These are phyloP conservation scores for Amanita polypyramis DNA, from an alignment of 768 basidiomycete species.

Conservation along the genomic window DNA sequence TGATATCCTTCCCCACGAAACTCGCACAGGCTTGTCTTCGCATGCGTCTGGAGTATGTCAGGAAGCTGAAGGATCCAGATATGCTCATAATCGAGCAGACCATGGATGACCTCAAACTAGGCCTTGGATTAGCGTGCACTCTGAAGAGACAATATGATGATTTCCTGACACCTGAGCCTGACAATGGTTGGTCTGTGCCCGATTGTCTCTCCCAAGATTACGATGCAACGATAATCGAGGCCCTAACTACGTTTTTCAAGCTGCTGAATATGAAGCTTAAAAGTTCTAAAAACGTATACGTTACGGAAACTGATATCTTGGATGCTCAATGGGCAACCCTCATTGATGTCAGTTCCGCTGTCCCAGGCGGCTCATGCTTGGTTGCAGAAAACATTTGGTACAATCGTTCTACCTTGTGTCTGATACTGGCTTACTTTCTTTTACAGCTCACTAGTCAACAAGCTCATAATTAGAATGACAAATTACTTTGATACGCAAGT, in stretches of 20 bases:
- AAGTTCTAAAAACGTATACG: slow-evolving; percentile 84
- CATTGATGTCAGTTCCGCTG: slow-evolving; percentile 83
- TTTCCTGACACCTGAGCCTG: slow-evolving; percentile 80
- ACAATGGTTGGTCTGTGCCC: slow-evolving; percentile 81
- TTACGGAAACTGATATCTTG: slow-evolving; percentile 97
- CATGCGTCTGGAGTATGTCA: slow-evolving; percentile 81
- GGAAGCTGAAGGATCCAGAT: slow-evolving; percentile 81
- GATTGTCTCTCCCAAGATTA: slow-evolving; percentile 86
- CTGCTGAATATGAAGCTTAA: slow-evolving; percentile 95
- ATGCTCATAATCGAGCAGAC: slow-evolving; percentile 90
- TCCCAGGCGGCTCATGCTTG: slow-evolving; percentile 76
- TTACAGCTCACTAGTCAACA: slow-evolving; percentile 82
- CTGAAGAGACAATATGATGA: slow-evolving; percentile 91
- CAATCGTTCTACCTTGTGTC: slow-evolving; percentile 14
- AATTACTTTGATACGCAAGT: slow-evolving; percentile 95
- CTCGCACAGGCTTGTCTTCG: slow-evolving; percentile 88
- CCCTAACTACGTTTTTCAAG: slow-evolving; percentile 83
- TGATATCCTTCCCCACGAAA: slow-evolving; percentile 95
- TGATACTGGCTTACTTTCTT: slow-evolving; percentile 4
- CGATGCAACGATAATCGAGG: slow-evolving; percentile 80
- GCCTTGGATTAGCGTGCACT: slow-evolving; percentile 87
- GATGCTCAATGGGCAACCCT: slow-evolving; percentile 96
- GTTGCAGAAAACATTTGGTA: slow-evolving; percentile 97
- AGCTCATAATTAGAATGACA: slow-evolving; percentile 84
- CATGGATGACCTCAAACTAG: slow-evolving; percentile 85